Evolutionary conservation across 225 moss, liverwort and hornwort genomes (phyloP).

Genomic region (Straminergon stramineum): DNA sequence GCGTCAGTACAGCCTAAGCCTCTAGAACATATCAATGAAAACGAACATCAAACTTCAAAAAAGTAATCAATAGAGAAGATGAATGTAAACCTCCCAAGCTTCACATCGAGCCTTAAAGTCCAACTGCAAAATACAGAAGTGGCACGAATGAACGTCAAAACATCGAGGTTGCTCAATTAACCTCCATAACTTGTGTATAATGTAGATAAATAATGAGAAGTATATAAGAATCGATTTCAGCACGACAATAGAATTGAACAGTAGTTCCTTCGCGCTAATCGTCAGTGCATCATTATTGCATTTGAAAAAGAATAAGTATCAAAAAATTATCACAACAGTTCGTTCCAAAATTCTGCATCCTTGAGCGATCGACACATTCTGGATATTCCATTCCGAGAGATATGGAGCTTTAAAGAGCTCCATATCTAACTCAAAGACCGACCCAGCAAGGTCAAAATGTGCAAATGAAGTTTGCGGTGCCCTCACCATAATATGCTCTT

Average conservation of each 20-base stretch:
- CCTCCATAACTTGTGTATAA: not conserved
- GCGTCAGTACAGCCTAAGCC: not conserved
- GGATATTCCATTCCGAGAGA: not conserved
- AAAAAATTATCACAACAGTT: not conserved
- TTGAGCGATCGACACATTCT: not conserved
- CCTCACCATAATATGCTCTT: constrained; percentile 44
- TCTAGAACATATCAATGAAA: not conserved
- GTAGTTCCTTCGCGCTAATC: not conserved
- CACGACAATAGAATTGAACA: not conserved
- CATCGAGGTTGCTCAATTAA: not conserved
- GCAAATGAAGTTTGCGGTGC: not conserved
- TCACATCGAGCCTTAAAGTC: constrained; percentile 47
- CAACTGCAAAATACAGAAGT: constrained; percentile 23
- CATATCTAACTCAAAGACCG: not conserved
- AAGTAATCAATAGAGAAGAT: not conserved
- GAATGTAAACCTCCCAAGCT: constrained; percentile 37
- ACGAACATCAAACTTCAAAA: not conserved
- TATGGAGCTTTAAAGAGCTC: not conserved
- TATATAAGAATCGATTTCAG: not conserved
- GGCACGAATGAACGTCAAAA: constrained; percentile 2
- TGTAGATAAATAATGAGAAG: not conserved
- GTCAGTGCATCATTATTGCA: not conserved
- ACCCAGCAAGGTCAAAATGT: not conserved
- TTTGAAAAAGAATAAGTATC: not conserved
- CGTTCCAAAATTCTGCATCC: not conserved